Evolutionary conservation across 192 early-diverging fungal species (phyloP).

Genomic region (Rhizophagus sp.): DNA sequence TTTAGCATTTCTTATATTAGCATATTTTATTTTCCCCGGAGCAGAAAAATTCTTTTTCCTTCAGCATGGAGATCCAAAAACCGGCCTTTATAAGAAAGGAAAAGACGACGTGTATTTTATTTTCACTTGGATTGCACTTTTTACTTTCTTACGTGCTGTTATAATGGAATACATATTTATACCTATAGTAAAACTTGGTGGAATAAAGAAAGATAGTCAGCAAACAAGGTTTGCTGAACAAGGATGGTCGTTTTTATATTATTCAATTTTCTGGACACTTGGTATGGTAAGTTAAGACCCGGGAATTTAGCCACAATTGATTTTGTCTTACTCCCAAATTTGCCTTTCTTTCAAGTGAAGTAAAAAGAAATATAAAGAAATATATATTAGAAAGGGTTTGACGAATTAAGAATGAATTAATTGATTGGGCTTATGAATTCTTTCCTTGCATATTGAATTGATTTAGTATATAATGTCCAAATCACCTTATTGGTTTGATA

Average conservation of each 20-base stretch:
- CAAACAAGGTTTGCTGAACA: constrained; percentile 70
- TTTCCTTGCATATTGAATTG: background rate
- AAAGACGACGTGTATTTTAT: constrained; percentile 62
- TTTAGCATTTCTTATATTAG: background rate
- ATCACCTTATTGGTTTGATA: constrained; percentile 73
- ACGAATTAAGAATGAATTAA: background rate
- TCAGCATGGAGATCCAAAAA: constrained; percentile 31
- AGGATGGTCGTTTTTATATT: constrained; percentile 68
- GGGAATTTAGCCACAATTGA: too few species aligned
- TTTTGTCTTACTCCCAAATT: background rate
- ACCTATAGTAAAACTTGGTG: constrained; percentile 43
- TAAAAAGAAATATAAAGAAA: background rate
- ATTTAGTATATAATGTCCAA: constrained; percentile 64
- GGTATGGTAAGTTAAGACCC: constrained; percentile 54
- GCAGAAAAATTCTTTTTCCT: constrained; percentile 43
- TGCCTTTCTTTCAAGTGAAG: background rate
- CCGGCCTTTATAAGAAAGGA: constrained; percentile 50
- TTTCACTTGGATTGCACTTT: constrained; percentile 63
- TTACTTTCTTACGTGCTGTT: constrained; percentile 61
- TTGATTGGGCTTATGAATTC: background rate
- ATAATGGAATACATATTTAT: constrained; percentile 54
- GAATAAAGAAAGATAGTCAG: constrained; percentile 40
- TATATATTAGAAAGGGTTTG: too few species aligned
- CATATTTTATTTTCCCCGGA: background rate
- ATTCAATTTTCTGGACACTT: constrained; percentile 57